phyloP scores from a whole-genome alignment of 305 asterid genomes.

The Solanum hybrid region DNA sequence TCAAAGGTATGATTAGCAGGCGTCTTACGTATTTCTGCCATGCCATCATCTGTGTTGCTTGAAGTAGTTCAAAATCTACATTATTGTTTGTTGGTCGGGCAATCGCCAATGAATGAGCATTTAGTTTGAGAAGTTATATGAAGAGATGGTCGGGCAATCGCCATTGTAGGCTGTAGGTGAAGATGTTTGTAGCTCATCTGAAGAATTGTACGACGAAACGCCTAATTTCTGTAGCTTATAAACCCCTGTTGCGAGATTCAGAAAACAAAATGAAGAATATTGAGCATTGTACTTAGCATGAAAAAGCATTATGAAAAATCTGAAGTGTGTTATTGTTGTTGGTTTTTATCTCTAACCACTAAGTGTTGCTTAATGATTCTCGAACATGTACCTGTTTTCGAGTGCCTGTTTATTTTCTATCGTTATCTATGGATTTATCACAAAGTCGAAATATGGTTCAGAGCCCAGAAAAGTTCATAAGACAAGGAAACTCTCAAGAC shows the following conservation, averaged over 20 bases:
- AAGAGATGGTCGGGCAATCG: background rate
- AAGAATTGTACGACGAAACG: background rate
- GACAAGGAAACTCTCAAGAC: background rate
- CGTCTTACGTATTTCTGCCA: slow-evolving; percentile 4
- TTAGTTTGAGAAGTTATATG: background rate
- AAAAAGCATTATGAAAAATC: background rate
- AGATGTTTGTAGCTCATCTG: background rate
- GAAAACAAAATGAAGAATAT: background rate
- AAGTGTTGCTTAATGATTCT: background rate
- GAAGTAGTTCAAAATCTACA: background rate
- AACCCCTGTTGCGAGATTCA: background rate
- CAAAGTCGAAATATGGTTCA: background rate
- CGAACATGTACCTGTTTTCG: background rate
- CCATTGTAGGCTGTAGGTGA: background rate
- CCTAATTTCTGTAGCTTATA: background rate
- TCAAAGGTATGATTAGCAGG: slow-evolving; percentile 38
- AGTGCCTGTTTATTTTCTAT: background rate
- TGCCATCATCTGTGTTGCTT: slow-evolving; percentile 1
- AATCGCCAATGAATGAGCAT: background rate
- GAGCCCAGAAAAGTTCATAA: background rate
- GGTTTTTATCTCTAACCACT: background rate
- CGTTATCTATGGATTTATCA: background rate
- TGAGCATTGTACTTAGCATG: background rate
- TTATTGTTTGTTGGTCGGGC: background rate
- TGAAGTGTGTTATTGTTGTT: background rate